Evolutionary conservation across 305 asterid genomes (phyloP).

Genomic region (Salvia sclarea): DNA sequence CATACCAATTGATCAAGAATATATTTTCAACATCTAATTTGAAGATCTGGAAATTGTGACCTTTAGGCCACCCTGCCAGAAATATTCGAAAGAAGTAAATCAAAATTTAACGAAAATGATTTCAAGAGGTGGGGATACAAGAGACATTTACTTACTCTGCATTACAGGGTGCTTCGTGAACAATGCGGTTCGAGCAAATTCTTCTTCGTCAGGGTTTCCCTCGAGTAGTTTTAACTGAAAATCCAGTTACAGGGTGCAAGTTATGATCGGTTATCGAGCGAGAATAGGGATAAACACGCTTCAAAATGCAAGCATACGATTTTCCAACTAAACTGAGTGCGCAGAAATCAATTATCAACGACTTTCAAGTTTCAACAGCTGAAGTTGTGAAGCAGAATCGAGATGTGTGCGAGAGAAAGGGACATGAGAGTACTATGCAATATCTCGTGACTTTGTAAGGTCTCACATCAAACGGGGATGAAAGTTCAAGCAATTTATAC

Average conservation of each 20-base stretch:
- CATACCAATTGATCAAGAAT: constrained; percentile 84
- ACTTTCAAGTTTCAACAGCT: neutral
- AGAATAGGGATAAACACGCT: neutral
- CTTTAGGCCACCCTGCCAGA: constrained; percentile 84
- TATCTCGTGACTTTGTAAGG: too few species aligned
- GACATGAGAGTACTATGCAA: neutral
- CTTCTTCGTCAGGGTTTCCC: constrained; percentile 60
- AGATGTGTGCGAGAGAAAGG: neutral
- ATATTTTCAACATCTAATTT: constrained; percentile 65
- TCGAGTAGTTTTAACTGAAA: constrained; percentile 58
- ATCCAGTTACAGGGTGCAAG: constrained; percentile 14
- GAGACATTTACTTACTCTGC: constrained; percentile 48
- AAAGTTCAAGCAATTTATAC: too few species aligned
- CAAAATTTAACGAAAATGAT: neutral
- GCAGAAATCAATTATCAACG: neutral
- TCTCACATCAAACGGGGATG: too few species aligned
- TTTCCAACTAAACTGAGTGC: neutral
- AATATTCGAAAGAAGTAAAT: neutral
- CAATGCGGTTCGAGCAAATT: constrained; percentile 62
- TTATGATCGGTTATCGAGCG: neutral
- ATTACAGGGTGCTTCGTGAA: constrained; percentile 82
- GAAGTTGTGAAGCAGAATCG: neutral
- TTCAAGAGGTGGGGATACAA: neutral
- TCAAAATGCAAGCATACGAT: neutral
- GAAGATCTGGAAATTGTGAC: constrained; percentile 75